Evolutionary conservation across 495 filamentous ascomycete genomes (phyloP), one percentile per base, ranked within the genome.

Genomic region (Penicillium verhagenii): DNA sequence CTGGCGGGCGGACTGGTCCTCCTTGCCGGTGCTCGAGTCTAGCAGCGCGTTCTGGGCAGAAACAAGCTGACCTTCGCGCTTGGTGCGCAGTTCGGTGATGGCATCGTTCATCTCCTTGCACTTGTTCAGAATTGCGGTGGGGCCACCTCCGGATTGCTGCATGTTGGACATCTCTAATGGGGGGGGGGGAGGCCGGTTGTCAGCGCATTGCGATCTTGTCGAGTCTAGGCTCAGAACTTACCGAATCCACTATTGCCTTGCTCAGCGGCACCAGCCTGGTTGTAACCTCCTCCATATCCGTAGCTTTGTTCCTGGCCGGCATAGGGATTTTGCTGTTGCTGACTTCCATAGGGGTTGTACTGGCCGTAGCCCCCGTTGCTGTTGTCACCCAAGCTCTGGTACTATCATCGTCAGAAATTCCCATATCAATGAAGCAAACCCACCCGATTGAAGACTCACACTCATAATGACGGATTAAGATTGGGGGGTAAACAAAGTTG

Each of bases 71-170:
- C 59, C 56, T 50, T 76, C 70, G 26, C 72, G 66, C 61, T 77
- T 77, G 40, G 58, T 55, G 37, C 56, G 56, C 47, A 79, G 54
- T 40, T 73, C 71, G n/a, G 50, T 40, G 57, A 97, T 88, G 31
- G 82, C 87, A 46, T 80, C 78, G 70, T 88, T 85, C 71, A 96
- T 86, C 37, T 87, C 82, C 19, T 81, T 78, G 75, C 90, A 91
- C 66, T 95, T 88, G 71, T 94, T 88, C 43, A 97, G 79, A 61
- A 95, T 85, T 37, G 82, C 80, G 62, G 86, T 91, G 20, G 89
- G 83, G 57, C 86, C 85, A 52, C 72, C 69, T 24, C 42, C 42
- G 53, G 74, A 71, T 18, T 72, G 63, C 23, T 83, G 82, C 60
- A 89, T 70, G 23, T 84, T 75, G 37, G 70, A 68, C 86, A 90